Base-by-base conservation (phyloP, 2,329 filamentous ascomycete genomes). In the Sclerotinia subarctica region DNA sequence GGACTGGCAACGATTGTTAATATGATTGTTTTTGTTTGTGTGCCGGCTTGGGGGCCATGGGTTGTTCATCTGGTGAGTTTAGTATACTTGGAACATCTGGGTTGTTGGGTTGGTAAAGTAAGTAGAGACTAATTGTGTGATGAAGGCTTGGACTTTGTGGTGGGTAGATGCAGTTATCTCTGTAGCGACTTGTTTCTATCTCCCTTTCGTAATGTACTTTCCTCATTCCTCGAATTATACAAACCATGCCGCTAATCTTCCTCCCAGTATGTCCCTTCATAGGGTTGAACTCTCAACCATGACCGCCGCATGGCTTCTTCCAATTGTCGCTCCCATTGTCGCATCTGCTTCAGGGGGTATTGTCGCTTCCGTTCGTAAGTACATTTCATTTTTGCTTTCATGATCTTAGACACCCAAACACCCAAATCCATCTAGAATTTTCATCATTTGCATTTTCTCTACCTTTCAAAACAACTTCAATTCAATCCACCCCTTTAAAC, bases 1-100 rank as follows among this genome's bases (percentile, higher is more conserved):
- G 88, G 83, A 0, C 83, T 91, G 68, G 85, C 87, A 0, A 91
- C 88, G 1, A 86, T 91, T 54, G 84, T 91, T 69, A 87, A 88
- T 70, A 87, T 88, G 83, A 85, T 87, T 76, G 81, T 87, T 17
- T 81, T 86, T 44, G 80, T 86, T 46, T 90, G 88, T 75, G 80
- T 84, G 10, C 84, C 83, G 0, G 79, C 78, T n/a, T 90, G 86
- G 88, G 88, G 86, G 1, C 72, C 80, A 19, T 85, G 86, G 82
- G 79, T 84, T n/a, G 78, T 81, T 42, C 80, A 83, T 70, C 77
- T 86, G 11, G 77, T 79, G 68, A 73, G 74, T 44, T 53, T 70
- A 24, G 70, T 24, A 15, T 42, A 58, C 35, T 42, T 53, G 21
- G 35, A 11, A 3, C 0, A 42, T 2, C 10, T 32, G 7, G 8